Percentiles rank a stretch among this genome's conserved stretches.
These are phyloP conservation scores for Phytophthora palmivora DNA, from an alignment of 352 stramenopile genomes.

Conservation along the genomic window DNA sequence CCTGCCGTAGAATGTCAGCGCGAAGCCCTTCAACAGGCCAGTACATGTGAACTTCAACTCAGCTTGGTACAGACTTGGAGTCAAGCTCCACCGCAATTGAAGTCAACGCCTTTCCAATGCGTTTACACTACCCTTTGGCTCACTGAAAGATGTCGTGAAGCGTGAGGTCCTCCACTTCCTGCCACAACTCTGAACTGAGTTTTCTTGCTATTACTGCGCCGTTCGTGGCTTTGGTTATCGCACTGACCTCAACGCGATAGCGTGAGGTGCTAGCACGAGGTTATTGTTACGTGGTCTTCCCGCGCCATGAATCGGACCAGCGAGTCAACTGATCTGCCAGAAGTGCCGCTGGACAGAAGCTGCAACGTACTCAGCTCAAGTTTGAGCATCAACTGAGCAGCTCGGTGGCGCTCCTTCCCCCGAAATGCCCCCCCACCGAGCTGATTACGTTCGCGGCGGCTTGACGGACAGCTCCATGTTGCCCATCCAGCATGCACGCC, in stretches of 20 bases:
- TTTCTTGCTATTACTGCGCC: background rate
- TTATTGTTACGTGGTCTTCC: conserved; percentile 8
- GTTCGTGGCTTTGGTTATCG: conserved; percentile 6
- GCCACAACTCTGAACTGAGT: conserved; percentile 1
- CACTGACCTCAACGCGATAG: conserved; percentile 15
- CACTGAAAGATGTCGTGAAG: no score
- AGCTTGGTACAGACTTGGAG: conserved; percentile 7
- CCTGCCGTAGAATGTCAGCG: no score
- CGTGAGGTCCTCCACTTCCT: no score
- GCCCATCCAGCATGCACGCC: conserved; percentile 22
- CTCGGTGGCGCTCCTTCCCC: conserved; percentile 3
- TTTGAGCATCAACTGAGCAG: background rate
- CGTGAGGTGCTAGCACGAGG: conserved; percentile 1
- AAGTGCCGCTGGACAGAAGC: conserved; percentile 8
- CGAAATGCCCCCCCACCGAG: conserved; percentile 19
- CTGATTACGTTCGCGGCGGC: conserved; percentile 5
- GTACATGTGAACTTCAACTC: conserved; percentile 23
- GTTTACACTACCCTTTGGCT: no score
- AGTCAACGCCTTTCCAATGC: conserved; percentile 11
- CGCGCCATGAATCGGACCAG: conserved; percentile 3
- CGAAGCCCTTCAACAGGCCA: no score
- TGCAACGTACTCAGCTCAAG: background rate
- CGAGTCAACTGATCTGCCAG: conserved; percentile 2
- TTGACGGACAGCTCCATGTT: conserved; percentile 5
- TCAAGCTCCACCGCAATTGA: conserved; percentile 3